Evolutionary conservation across 768 basidiomycete genomes (phyloP).

Genomic region (Trametes maxima): DNA sequence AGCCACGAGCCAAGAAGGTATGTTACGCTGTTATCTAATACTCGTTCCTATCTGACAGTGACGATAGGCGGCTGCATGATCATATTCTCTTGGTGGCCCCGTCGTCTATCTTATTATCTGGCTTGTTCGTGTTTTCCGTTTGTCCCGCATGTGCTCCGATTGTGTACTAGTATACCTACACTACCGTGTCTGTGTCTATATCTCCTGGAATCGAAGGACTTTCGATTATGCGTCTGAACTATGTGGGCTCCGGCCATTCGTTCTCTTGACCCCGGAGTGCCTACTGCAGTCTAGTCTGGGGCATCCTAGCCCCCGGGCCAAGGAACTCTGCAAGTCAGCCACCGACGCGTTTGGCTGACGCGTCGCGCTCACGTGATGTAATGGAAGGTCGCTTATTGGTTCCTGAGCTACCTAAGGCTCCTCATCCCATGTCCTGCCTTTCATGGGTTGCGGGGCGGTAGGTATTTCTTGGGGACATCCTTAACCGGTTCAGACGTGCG

Average conservation of each 20-base stretch:
- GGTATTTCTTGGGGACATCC: too few relatives aligned
- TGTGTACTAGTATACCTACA: constrained; percentile 23
- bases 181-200: constrained; percentile 19
- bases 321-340: too few relatives aligned
- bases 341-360: constrained; percentile 10
- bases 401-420: not conserved
- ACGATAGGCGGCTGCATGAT: constrained; percentile 17
- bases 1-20: constrained; percentile 28
- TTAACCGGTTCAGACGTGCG: too few relatives aligned
- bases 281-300: too few relatives aligned
- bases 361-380: constrained; percentile 14
- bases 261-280: too few relatives aligned
- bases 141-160: constrained; percentile 15
- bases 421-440: too few relatives aligned
- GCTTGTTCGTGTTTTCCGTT: constrained; percentile 7
- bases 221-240: not conserved
- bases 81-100: not conserved
- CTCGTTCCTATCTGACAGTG: not conserved
- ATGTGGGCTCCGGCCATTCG: too few relatives aligned
- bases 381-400: not conserved
- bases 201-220: constrained; percentile 16
- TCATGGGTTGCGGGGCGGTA: too few relatives aligned
- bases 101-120: constrained; percentile 22
- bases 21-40: not conserved
- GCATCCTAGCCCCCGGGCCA: too few relatives aligned